Base-by-base conservation (phyloP, 2,329 filamentous ascomycete genomes). In the Endocalyx cinctus region DNA sequence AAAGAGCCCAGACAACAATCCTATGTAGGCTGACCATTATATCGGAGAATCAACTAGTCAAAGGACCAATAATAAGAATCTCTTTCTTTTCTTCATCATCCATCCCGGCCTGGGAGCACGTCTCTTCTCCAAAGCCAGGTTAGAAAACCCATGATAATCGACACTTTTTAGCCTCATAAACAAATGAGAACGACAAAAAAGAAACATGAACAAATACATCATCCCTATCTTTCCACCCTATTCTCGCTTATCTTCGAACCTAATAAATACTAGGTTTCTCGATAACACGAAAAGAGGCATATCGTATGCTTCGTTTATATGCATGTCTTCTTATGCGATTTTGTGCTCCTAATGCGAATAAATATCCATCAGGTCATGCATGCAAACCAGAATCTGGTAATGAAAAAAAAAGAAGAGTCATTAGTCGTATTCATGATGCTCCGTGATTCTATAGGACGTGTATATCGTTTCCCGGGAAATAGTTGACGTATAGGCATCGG, bases 381-480 rank as follows among this genome's bases (percentile, higher is more conserved):
- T 34, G 37, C 35, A 35, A 41, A 36, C 17, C 26, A n/a, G n/a
- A n/a, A 16, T 27, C 13, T 29, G 27, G 27, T 15, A 25, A 18
- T 27, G 15, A 19, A 17, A 31, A 23, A 8, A 23, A 29, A 39
- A 28, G 22, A 30, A 42, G 36, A 41, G 35, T 54, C 51, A 46
- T 54, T 38, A 54, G 44, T 55, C 52, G 45, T 55, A 36, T 47
- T 52, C 52, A 42, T 55, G 47, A 50, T 48, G 33, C 46, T 47
- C 38, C 51, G 41, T 50, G 38, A 49, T 43, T 54, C 51, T 54
- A 54, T 52, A 49, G 35, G 37, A 35, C 42, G 27, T 38, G 39
- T 47, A 40, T 46, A 35, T 46, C 44, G 34, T 31, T 35, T 28
- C 33, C 32, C 34, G 42, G n/a, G n/a, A n/a, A n/a, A n/a, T n/a